Evolutionary conservation across 75 land plant species (phyloP).

Genomic region (Pinus tabuliformis): DNA sequence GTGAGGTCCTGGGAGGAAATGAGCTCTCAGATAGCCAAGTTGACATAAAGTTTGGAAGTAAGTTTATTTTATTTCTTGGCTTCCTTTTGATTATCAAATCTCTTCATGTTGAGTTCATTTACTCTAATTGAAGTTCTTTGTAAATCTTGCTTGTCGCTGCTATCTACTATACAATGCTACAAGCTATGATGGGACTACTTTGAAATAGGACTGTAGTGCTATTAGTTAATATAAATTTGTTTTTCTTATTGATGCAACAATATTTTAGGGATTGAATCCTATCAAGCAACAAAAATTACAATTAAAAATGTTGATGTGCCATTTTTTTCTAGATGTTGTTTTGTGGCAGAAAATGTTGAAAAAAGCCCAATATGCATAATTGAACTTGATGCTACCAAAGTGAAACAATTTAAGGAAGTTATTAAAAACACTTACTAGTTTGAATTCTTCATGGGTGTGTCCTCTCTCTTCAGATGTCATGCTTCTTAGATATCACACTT

Average conservation of each 20-base stretch:
- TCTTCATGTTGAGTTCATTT: neutral
- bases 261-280: too few relatives aligned
- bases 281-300: too few relatives aligned
- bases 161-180: neutral
- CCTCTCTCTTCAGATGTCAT: neutral
- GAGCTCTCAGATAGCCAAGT: slow-evolving; percentile 79
- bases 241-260: neutral
- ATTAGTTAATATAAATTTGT: neutral
- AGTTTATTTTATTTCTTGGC: neutral
- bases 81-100: neutral
- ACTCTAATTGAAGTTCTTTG: neutral
- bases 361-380: slow-evolving; percentile 56
- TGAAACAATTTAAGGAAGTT: slow-evolving; percentile 76
- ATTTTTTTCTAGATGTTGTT: neutral
- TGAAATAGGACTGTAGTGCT: neutral
- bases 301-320: neutral
- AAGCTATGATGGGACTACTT: neutral
- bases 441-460: slow-evolving; percentile 95
- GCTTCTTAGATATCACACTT: neutral
- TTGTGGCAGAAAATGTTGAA: slow-evolving; percentile 67
- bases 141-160: neutral
- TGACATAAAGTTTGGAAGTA: slow-evolving; percentile 41
- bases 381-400: slow-evolving; percentile 64
- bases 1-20: slow-evolving; percentile 83
- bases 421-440: slow-evolving; percentile 89